Evolutionary conservation across 31 red algal genomes (phyloP), one percentile per base, ranked within the genome.

Genomic region (Odonthalia washingtoniensis): DNA sequence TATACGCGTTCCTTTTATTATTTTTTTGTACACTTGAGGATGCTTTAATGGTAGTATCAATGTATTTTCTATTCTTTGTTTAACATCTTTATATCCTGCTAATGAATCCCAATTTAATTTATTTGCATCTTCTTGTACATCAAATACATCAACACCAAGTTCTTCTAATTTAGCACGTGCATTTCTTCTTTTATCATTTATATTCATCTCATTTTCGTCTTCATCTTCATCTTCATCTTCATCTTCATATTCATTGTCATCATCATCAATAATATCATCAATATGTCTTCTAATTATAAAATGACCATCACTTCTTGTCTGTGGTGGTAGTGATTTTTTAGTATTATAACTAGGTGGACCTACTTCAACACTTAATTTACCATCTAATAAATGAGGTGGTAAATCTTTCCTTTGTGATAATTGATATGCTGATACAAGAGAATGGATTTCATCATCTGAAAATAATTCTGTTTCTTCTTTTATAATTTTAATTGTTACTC

Each of bases 1-100:
- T n/a, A n/a, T n/a, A 1, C 96, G 81, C 35, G 92, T 95, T n/a
- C 80, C 93, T 53, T 75, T 62, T 57, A 94, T 86, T 65, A 98
- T 89, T 21, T 31, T 41, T 40, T 98, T 93, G 79, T 98, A 98
- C 0, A 98, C 96, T 21, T 98, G 89, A 1, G 89, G 88, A 77
- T 95, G 89, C 26, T 70, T 77, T 26, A 98, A 62, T 40, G 96
- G 87, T 28, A 95, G 74, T 43, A 84, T 83, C 46, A 98, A 77
- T 12, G 96, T 87, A 39, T 94, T 87, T 30, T 95, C 88, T 68
- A 98, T 87, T 36, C 66, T 42, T 42, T 93, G 74, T 61, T 98
- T 98, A 52, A 95, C 83, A 28, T 95, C 89, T 37, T 92, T 83
- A 87, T 98, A 98, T 12, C 96, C 96, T 27, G 92, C 92, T 9